Percentiles rank a stretch among this genome's conserved stretches.
These are phyloP conservation scores for Cercospora sojina DNA, from an alignment of 2,329 filamentous ascomycete species.

Conservation along the genomic window DNA sequence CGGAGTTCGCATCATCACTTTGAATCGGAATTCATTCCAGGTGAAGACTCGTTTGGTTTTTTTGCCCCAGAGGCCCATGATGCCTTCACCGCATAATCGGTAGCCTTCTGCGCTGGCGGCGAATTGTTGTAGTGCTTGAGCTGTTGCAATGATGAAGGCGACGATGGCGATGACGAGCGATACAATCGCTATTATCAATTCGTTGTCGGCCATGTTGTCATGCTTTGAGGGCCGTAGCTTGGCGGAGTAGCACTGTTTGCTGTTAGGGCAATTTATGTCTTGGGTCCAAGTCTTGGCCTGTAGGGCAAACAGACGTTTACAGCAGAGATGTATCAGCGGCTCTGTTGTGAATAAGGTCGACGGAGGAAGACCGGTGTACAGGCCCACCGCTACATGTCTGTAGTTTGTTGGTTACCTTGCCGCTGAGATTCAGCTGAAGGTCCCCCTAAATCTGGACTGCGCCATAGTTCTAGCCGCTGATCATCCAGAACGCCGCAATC, in stretches of 20 bases:
- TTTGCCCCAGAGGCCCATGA: slow-evolving; percentile 19
- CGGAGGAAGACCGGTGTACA: not conserved
- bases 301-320: not conserved
- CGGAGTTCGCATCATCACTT: slow-evolving; percentile 14
- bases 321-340: not conserved
- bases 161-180: slow-evolving; percentile 19
- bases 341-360: not conserved
- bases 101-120: slow-evolving; percentile 20
- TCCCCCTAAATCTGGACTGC: not conserved
- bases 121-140: slow-evolving; percentile 18
- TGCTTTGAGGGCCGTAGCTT: not conserved
- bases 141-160: slow-evolving; percentile 14
- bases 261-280: not conserved
- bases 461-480: not conserved
- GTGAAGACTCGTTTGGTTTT: slow-evolving; percentile 13
- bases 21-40: slow-evolving; percentile 18
- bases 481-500: not conserved
- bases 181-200: slow-evolving; percentile 9
- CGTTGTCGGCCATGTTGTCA: slow-evolving; percentile 3
- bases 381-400: not conserved
- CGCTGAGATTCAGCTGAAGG: slow-evolving; percentile 1
- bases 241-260: not conserved
- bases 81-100: slow-evolving; percentile 13
- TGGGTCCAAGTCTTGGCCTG: not conserved
- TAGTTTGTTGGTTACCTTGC: not conserved